Conservation (phyloP, 2,329 filamentous ascomycete species). For the Corniculantispora saksenae region DNA sequence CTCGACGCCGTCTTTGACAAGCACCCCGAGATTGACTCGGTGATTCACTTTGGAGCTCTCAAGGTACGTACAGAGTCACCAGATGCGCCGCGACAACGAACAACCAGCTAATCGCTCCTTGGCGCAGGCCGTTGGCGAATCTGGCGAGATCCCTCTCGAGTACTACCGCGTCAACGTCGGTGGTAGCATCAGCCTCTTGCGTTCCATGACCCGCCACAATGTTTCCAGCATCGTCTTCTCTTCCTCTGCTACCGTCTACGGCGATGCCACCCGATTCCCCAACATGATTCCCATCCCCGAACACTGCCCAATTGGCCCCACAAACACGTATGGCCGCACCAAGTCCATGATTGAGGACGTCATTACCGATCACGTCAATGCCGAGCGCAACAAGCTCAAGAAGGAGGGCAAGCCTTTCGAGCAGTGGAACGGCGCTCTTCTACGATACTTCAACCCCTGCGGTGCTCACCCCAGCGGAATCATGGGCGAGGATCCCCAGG, state of each 20-base stretch:
- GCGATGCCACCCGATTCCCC: conserved; percentile 91
- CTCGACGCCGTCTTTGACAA: conserved; percentile 86
- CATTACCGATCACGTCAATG: conserved; percentile 87
- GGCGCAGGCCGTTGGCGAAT: conserved; percentile 87
- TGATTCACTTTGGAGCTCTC: conserved; percentile 97
- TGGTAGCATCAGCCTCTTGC: conserved; percentile 84
- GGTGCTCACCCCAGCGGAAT: conserved; percentile 92
- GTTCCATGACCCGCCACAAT: conserved; percentile 84
- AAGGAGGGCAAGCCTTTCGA: conserved; percentile 77
- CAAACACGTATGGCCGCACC: conserved; percentile 96
- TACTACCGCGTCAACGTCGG: conserved; percentile 98
- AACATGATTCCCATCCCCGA: conserved; percentile 99
- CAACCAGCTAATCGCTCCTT: background rate
- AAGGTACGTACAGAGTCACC: conserved; percentile 64
- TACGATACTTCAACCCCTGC: conserved; percentile 97
- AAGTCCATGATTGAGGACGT: conserved; percentile 90
- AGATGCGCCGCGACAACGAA: conserved; percentile 19
- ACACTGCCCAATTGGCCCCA: conserved; percentile 91
- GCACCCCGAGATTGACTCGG: conserved; percentile 92
- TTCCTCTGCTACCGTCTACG: conserved; percentile 96
- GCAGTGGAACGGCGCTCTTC: conserved; percentile 88
- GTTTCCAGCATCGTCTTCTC: conserved; percentile 98
- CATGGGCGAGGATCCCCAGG: conserved; percentile 97
- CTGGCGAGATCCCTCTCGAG: conserved; percentile 87
- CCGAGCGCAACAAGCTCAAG: conserved; percentile 78